These are phyloP conservation scores for Guillardia theta DNA, from an alignment of 78 protist species.

Conservation along the genomic window DNA sequence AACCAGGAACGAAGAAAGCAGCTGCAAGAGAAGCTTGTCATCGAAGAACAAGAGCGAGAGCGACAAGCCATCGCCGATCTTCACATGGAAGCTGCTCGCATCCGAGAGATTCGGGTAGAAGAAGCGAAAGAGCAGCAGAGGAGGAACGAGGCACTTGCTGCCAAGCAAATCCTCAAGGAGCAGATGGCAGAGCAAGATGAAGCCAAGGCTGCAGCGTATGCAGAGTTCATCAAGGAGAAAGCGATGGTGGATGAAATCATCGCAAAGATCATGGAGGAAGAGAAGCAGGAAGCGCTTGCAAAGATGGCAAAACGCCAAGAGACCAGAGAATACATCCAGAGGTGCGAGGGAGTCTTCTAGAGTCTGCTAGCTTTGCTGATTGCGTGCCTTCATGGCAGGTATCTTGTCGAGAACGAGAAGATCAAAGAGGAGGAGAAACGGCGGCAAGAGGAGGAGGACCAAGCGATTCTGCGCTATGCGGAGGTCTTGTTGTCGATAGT, in stretches of 20 bases:
- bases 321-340: constrained; percentile 23
- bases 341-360: not conserved
- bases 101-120: not conserved
- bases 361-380: not conserved
- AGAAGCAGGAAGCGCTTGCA: not conserved
- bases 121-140: not conserved
- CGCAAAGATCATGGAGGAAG: constrained; percentile 32
- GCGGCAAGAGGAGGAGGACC: constrained; percentile 7
- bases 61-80: not conserved
- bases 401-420: constrained; percentile 4
- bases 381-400: not conserved
- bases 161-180: constrained; percentile 10
- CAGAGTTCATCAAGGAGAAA: constrained; percentile 52
- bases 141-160: not conserved
- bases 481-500: not conserved
- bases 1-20: constrained; percentile 41
- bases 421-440: not conserved
- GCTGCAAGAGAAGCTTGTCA: not conserved
- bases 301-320: constrained; percentile 1
- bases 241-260: constrained; percentile 40
- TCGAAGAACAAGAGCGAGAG: not conserved
- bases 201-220: not conserved
- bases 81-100: constrained; percentile 31
- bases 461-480: not conserved
- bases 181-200: constrained; percentile 36